Evolutionary conservation across 139 green algal species (phyloP), one percentile per base, ranked within the genome.

Genomic region (Dunaliella sp.): DNA sequence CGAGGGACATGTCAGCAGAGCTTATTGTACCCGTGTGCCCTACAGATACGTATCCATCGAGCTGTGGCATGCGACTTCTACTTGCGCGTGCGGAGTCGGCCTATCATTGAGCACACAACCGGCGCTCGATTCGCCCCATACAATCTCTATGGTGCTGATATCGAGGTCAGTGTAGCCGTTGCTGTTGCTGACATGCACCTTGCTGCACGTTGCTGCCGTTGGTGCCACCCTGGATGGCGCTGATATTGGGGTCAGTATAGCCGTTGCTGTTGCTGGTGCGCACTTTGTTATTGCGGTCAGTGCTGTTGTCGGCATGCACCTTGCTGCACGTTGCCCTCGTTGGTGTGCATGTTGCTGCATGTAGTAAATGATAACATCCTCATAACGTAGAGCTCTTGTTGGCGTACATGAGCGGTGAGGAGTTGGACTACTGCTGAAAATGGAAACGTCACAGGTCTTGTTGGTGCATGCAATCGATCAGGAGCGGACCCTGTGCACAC

Each of bases 81-180:
- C 90, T 81, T 97, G 38, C 90, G 92, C 0, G 87, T 90, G 31
- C 82, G 88, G 38, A 93, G 86, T 87, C 88, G 92, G 34, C 95
- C 95, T 77, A 96, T 97, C 89, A 95, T 97, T 33, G 95, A 97
- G 89, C 91, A 95, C 91, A 93, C 86, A 25, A 87, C n/a, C 12
- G 85, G 38, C 24, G 38, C 97, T 37, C 86, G 91, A 2, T 95
- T 97, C 88, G 92, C 93, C 32, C 94, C 94, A 3, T 93, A 90
- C 38, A 3, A 57, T 3, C 79, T 88, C 24, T 32, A 36, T 24
- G 30, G 72, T 24, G 80, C 37, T 65, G 80, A 31, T 36, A 26
- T 38, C 1, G 30, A 84, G 80, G 80, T 84, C 36, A 75, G 80
- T 33, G 28, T 26, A n/a, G n/a, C 58, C 58, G 2, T 78, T 28